Base-by-base conservation (phyloP, 768 basidiomycete genomes). In the Tylopilus vinaceipallidus region DNA sequence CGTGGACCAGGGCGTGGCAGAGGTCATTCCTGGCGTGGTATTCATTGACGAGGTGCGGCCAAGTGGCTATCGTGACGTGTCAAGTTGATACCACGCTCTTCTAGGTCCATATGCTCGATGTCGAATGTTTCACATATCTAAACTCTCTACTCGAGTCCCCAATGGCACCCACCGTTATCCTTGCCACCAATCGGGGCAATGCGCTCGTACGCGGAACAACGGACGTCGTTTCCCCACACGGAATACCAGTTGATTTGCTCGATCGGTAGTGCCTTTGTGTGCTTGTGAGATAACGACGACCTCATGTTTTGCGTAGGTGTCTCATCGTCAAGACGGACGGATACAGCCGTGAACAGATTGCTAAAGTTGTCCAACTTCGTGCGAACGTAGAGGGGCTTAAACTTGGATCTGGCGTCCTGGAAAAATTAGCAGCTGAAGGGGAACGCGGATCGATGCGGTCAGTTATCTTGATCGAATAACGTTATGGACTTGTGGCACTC, bases 91-190 rank as follows among this genome's bases (percentile, higher is more conserved):
- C 12, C 6, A 20, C n/a, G 22, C 8, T 16, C 13, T 2, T 30
- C 16, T 61, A 97, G 94, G 95, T 98, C 20, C 97, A 99, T 73
- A 98, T 98, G 95, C 84, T 99, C 52, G 97, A 99, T 68, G 95
- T 98, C 61, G 97, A 99, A 68, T 98, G 95, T 69, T 99, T 98
- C 75, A 98, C 97, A 5, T 99, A 95, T 72, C 81, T 99, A 32
- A 98, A 98, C 69, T 86, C 93, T 11, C 80, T 98, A 9, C 80
- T 99, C 39, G 97, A 98, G 70, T 94, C 93, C 0, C 84, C 91
- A 3, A 92, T 99, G 85, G 94, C 97, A 3, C 97, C 97, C 0
- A 97, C 97, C 4, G 95, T 99, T 23, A 89, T 99, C 58, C 77
- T 98, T 53, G 97, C 97, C 3, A 97, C 95, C 22, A 99, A 99